Percentiles rank a stretch among this genome's conserved stretches.
Conservation (phyloP, 2,329 filamentous ascomycete species). For the Trichoderma sp. region DNA sequence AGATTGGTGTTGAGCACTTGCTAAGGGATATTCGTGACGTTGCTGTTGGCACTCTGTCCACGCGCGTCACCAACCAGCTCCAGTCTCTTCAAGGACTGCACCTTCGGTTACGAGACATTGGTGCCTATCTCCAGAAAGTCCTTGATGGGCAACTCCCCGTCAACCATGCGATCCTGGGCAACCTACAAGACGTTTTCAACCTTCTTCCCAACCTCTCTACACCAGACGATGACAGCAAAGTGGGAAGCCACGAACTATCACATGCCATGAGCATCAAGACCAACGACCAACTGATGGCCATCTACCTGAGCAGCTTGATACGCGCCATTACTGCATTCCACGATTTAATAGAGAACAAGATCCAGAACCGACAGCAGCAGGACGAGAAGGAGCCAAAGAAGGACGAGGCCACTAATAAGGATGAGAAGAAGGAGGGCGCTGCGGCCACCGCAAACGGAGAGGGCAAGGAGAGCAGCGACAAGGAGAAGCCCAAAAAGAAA, state of each 20-base stretch:
- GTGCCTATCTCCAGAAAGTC: slow-evolving; percentile 92
- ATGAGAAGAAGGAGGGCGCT: slow-evolving; percentile 55
- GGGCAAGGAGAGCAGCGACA: slow-evolving; percentile 50
- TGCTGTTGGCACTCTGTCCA: slow-evolving; percentile 92
- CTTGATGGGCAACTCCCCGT: slow-evolving; percentile 88
- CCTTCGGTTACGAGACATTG: slow-evolving; percentile 90
- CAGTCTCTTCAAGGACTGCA: slow-evolving; percentile 96
- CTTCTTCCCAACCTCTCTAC: slow-evolving; percentile 93
- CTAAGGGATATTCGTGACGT: slow-evolving; percentile 98
- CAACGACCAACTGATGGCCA: slow-evolving; percentile 97
- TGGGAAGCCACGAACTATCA: slow-evolving; percentile 79
- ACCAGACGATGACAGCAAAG: slow-evolving; percentile 64
- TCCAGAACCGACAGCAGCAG: slow-evolving; percentile 95
- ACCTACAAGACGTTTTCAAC: slow-evolving; percentile 99
- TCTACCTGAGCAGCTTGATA: slow-evolving; percentile 95
- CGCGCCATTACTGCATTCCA: slow-evolving; percentile 98
- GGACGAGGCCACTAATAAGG: slow-evolving; percentile 61
- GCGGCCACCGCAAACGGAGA: slow-evolving; percentile 41
- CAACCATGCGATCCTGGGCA: slow-evolving; percentile 95
- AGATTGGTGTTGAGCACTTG: slow-evolving; percentile 97
- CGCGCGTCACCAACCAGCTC: slow-evolving; percentile 94
- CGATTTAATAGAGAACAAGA: slow-evolving; percentile 99
- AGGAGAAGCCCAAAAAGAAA: slow-evolving; percentile 58
- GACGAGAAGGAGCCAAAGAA: slow-evolving; percentile 93
- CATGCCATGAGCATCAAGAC: slow-evolving; percentile 98